phyloP scores from a whole-genome alignment of 2,329 filamentous ascomycete species.

The Aspergillus flavus region DNA sequence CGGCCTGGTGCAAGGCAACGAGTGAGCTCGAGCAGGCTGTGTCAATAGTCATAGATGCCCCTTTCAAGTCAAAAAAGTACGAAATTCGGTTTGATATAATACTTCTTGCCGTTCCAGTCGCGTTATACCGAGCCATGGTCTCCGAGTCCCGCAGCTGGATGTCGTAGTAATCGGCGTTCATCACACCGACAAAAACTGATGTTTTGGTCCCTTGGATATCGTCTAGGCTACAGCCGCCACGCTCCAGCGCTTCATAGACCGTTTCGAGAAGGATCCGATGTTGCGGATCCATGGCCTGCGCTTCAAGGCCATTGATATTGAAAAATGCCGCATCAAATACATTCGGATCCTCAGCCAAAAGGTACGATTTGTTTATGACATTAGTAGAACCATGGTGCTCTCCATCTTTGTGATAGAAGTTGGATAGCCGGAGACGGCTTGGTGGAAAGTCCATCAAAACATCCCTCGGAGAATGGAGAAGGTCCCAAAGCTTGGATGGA shows the following conservation, averaged over 20 bases:
- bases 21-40: constrained; percentile 52
- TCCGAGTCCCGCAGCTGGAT: constrained; percentile 27
- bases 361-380: too few relatives aligned
- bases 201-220: constrained; percentile 29
- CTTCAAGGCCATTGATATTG: too few relatives aligned
- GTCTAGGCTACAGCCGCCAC: constrained; percentile 27
- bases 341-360: too few relatives aligned
- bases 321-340: too few relatives aligned
- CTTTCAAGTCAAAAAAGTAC: constrained; percentile 39
- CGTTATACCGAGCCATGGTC: constrained; percentile 27
- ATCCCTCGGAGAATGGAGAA: background rate
- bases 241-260: constrained; percentile 30
- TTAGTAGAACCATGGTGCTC: background rate
- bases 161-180: constrained; percentile 32
- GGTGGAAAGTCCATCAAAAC: background rate
- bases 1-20: constrained; percentile 40
- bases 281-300: constrained; percentile 18
- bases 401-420: background rate
- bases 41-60: constrained; percentile 49
- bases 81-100: constrained; percentile 28
- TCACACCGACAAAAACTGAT: constrained; percentile 29
- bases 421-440: background rate
- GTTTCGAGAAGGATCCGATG: constrained; percentile 30
- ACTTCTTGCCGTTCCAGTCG: constrained; percentile 36
- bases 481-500: too few relatives aligned